Evolutionary conservation across 1,284 basidiomycete genomes (phyloP).

Genomic region (Boletus semigastroideus): DNA sequence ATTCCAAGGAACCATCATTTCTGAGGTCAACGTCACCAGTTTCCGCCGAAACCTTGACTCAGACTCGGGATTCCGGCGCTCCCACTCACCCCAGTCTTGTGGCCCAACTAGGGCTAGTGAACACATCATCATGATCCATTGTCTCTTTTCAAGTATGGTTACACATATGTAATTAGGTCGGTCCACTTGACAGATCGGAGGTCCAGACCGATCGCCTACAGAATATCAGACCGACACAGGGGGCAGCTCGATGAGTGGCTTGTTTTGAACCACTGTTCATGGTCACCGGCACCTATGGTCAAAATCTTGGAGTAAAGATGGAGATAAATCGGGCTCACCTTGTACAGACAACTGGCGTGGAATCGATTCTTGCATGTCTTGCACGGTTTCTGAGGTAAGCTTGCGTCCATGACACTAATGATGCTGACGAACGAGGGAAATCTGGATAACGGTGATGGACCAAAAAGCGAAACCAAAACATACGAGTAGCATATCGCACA

Average conservation of each 20-base stretch:
- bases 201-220: slow-evolving; percentile 34
- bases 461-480: slow-evolving; percentile 32
- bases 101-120: too few species aligned
- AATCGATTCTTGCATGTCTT: slow-evolving; percentile 95
- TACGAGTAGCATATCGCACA: slow-evolving; percentile 95
- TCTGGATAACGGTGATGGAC: neutral
- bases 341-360: slow-evolving; percentile 91
- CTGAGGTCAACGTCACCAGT: too few species aligned
- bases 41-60: too few species aligned
- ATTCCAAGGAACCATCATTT: too few species aligned
- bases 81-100: too few species aligned
- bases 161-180: too few species aligned
- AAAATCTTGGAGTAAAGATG: neutral
- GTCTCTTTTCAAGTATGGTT: too few species aligned
- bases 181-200: too few species aligned
- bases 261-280: slow-evolving; percentile 82
- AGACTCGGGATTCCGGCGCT: too few species aligned
- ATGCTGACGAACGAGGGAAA: slow-evolving; percentile 54
- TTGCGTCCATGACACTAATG: slow-evolving; percentile 89
- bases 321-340: slow-evolving; percentile 45
- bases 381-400: slow-evolving; percentile 90
- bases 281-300: neutral
- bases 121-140: too few species aligned
- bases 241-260: slow-evolving; percentile 91
- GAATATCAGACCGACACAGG: slow-evolving; percentile 81